Conservation (phyloP, 306 rosid species). For the Malus asiatica region DNA sequence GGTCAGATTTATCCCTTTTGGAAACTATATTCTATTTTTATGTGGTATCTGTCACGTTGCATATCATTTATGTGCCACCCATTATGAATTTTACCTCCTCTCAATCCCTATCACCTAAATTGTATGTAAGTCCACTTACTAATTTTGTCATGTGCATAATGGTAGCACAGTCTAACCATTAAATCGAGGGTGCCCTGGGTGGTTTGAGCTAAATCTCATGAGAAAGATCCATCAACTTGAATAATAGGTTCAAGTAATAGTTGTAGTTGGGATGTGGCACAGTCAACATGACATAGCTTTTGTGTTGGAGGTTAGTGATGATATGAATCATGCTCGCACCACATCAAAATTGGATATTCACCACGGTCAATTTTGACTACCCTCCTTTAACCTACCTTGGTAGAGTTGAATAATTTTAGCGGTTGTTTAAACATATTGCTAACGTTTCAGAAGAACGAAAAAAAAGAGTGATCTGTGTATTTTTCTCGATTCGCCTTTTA, state of each 20-base stretch:
- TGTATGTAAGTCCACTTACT: not conserved
- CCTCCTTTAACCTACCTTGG: not conserved
- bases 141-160: not conserved
- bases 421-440: not conserved
- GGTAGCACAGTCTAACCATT: not conserved
- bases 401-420: constrained; percentile 1
- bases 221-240: not conserved
- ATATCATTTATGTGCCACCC: not conserved
- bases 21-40: constrained; percentile 2
- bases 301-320: not conserved
- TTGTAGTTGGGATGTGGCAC: not conserved
- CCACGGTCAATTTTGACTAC: not conserved
- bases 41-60: not conserved
- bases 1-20: constrained; percentile 40
- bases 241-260: not conserved
- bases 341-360: not conserved
- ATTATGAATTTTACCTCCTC: not conserved
- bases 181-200: not conserved
- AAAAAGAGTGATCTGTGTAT: not conserved
- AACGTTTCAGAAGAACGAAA: not conserved
- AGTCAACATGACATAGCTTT: not conserved
- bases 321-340: not conserved
- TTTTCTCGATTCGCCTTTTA: not conserved
- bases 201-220: not conserved
- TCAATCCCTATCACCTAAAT: not conserved